A percentile compares a stretch with the other conserved stretches of the same genome.
Conservation (phyloP, 2,329 filamentous ascomycete species). For the Leptographium galeiforme region DNA sequence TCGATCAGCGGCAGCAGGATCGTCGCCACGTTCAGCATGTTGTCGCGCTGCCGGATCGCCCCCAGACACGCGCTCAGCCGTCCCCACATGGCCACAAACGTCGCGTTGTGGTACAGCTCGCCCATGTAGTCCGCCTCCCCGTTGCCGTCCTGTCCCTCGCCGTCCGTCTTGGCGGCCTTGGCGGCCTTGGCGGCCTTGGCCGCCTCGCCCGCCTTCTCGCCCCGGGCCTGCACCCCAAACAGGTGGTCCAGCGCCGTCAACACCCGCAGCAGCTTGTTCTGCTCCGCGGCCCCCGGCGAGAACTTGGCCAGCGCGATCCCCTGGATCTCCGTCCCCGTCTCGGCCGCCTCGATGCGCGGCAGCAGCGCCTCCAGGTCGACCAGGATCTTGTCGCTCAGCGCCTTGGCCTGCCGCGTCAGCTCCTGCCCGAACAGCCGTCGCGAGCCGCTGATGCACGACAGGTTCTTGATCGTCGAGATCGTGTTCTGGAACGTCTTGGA, state of each 20-base stretch:
- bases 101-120: conserved; percentile 78
- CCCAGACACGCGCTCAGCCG: conserved; percentile 81
- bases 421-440: conserved; percentile 89
- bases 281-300: conserved; percentile 88
- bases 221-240: conserved; percentile 67
- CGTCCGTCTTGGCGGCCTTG: conserved; percentile 74
- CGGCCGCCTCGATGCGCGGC: conserved; percentile 73
- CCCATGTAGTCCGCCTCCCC: conserved; percentile 75
- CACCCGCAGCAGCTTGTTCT: conserved; percentile 87
- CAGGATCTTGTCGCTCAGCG: conserved; percentile 73
- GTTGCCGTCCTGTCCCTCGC: conserved; percentile 25
- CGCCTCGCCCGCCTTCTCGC: conserved; percentile 23
- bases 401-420: conserved; percentile 73
- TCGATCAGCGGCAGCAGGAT: conserved; percentile 91
- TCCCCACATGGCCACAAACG: conserved; percentile 82
- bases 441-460: conserved; percentile 82
- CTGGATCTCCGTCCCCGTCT: conserved; percentile 87
- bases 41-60: conserved; percentile 80
- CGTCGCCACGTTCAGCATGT: conserved; percentile 93
- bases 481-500: conserved; percentile 98
- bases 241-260: conserved; percentile 91
- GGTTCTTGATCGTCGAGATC: conserved; percentile 94
- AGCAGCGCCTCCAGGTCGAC: conserved; percentile 73
- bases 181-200: conserved; percentile 22
- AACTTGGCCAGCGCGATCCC: conserved; percentile 90